Evolutionary conservation across 2,329 filamentous ascomycete genomes (phyloP).

Genomic region (Hirsutella thompsonii): DNA sequence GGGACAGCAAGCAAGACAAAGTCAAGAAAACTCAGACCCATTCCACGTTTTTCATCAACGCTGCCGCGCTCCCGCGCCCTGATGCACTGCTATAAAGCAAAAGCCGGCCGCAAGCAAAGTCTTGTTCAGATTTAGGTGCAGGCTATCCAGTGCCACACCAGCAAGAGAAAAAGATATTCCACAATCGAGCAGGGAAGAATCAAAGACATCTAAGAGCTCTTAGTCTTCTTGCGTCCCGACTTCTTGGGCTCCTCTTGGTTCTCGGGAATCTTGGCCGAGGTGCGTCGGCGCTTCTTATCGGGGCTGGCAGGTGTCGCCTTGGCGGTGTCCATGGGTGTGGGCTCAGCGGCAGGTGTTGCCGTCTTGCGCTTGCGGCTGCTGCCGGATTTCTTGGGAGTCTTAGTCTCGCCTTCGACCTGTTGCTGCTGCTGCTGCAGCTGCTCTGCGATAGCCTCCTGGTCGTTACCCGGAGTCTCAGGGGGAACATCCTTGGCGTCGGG

Average conservation of each 20-base stretch:
- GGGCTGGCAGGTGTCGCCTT: slow-evolving; percentile 36
- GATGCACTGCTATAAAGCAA: background rate
- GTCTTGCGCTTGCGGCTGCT: slow-evolving; percentile 44
- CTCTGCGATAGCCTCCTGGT: slow-evolving; percentile 45
- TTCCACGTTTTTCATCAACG: no score
- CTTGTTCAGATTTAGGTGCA: background rate
- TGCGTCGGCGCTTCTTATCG: slow-evolving; percentile 50
- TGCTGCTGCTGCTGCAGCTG: slow-evolving; percentile 32
- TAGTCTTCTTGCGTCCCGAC: slow-evolving; percentile 46
- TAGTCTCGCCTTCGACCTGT: slow-evolving; percentile 28
- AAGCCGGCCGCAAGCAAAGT: background rate
- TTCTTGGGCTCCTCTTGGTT: slow-evolving; percentile 46
- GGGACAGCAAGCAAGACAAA: no score
- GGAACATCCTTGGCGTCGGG: slow-evolving; percentile 32
- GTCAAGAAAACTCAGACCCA: no score
- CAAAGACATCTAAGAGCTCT: slow-evolving; percentile 18
- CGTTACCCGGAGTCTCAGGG: slow-evolving; percentile 21
- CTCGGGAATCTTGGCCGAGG: slow-evolving; percentile 40
- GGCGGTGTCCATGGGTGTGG: slow-evolving; percentile 17
- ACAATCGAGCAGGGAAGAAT: no score
- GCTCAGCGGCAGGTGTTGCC: slow-evolving; percentile 26
- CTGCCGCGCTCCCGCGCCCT: no score
- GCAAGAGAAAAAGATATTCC: no score
- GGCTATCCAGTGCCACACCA: no score
- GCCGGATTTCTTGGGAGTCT: slow-evolving; percentile 45